A percentile compares a stretch with the other conserved stretches of the same genome.
These are phyloP conservation scores for Sugiyamaella paludigena DNA, from an alignment of 1,139 yeast species.

Conservation along the genomic window DNA sequence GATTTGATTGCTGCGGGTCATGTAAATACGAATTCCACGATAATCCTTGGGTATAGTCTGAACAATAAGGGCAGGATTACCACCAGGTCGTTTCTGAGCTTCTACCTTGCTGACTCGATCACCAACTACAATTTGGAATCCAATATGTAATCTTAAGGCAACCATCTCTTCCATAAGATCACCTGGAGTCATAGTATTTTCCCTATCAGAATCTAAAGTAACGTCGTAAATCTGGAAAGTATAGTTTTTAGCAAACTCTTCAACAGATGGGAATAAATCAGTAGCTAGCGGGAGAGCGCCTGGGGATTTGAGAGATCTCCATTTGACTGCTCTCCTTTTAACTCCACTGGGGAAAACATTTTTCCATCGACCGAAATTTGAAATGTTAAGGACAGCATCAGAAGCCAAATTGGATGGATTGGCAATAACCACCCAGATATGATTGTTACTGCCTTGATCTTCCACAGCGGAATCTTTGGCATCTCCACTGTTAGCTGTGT, in stretches of 20 bases:
- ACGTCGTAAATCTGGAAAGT: constrained; percentile 62
- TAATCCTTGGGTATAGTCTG: constrained; percentile 44
- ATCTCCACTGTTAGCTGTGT: neutral
- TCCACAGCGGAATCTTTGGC: neutral
- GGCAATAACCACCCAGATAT: constrained; percentile 32
- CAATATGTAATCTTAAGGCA: constrained; percentile 73
- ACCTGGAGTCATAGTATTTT: constrained; percentile 52
- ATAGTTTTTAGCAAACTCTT: constrained; percentile 51
- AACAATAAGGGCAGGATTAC: constrained; percentile 45
- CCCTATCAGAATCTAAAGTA: constrained; percentile 53
- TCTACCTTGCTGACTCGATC: constrained; percentile 64
- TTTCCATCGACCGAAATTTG: constrained; percentile 71
- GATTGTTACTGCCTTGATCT: constrained; percentile 21
- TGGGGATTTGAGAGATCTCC: constrained; percentile 92
- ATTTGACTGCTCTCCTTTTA: constrained; percentile 68
- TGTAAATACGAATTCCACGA: constrained; percentile 61
- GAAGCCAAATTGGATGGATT: constrained; percentile 33
- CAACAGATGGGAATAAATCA: constrained; percentile 66
- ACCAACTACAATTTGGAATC: constrained; percentile 87
- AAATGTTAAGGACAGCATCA: constrained; percentile 27
- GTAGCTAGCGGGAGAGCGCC: constrained; percentile 87
- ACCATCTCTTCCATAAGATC: constrained; percentile 85
- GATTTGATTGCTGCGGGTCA: constrained; percentile 77
- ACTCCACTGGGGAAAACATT: constrained; percentile 76
- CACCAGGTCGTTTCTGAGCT: constrained; percentile 57